Percentiles rank a stretch among this genome's conserved stretches.
phyloP scores from a whole-genome alignment of 2,329 filamentous ascomycete species.

The Trichoderma cornu-damae region DNA sequence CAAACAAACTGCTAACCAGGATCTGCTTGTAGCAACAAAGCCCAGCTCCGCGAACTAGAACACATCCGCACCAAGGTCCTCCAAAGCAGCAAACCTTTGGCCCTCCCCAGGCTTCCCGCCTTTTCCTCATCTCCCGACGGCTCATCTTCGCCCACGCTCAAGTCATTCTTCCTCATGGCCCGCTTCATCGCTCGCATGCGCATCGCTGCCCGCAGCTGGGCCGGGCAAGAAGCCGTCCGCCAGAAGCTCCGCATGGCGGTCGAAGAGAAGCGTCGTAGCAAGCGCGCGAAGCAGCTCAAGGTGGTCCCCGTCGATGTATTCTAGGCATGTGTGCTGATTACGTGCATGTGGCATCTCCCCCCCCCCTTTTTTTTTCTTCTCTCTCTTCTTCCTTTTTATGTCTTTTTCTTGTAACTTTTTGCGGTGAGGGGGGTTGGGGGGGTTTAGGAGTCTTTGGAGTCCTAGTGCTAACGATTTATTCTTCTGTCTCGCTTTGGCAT shows the following conservation, averaged over 20 bases:
- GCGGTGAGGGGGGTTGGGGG: too few species aligned
- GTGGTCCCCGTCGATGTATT: slow-evolving; percentile 36
- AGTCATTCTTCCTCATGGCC: slow-evolving; percentile 43
- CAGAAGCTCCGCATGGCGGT: slow-evolving; percentile 45
- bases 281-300: slow-evolving; percentile 38
- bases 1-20: background rate
- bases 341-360: too few species aligned
- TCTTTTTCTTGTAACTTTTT: background rate
- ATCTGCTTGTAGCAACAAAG: slow-evolving; percentile 68
- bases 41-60: slow-evolving; percentile 78
- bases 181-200: slow-evolving; percentile 51
- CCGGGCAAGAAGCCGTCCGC: slow-evolving; percentile 47
- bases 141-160: slow-evolving; percentile 33
- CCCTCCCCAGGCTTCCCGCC: slow-evolving; percentile 27
- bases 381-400: background rate
- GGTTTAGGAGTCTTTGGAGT: background rate
- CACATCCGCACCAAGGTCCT: slow-evolving; percentile 58
- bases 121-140: slow-evolving; percentile 13
- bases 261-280: slow-evolving; percentile 43
- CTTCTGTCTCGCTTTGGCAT: background rate
- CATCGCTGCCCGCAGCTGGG: slow-evolving; percentile 46
- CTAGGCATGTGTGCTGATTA: background rate
- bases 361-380: background rate
- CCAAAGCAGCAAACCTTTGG: slow-evolving; percentile 35
- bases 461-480: background rate